Percentiles rank a stretch among this genome's conserved stretches.
Evolutionary conservation across 1,284 basidiomycete species (phyloP).

Genomic region (Cryptococcus sp.): DNA sequence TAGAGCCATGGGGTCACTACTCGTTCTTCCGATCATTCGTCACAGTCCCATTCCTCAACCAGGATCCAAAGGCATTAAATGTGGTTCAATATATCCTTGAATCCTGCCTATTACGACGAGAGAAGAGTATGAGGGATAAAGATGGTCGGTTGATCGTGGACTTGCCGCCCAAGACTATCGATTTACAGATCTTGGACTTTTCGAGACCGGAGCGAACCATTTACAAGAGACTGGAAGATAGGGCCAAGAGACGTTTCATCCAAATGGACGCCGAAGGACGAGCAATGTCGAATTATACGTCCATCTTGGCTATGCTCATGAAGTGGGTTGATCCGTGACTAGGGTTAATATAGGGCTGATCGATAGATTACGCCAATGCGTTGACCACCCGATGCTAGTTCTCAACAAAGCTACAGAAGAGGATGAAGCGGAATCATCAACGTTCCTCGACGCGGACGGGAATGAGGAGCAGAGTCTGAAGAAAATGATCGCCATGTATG

Average conservation of each 20-base stretch:
- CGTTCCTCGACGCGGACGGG: slow-evolving; percentile 47
- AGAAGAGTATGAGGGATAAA: slow-evolving; percentile 87
- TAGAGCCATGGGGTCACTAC: slow-evolving; percentile 87
- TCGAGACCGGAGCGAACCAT: slow-evolving; percentile 70
- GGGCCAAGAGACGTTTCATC: slow-evolving; percentile 57
- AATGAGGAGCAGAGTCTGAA: slow-evolving; percentile 57
- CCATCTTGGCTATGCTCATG: slow-evolving; percentile 88
- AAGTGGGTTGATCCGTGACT: slow-evolving; percentile 52
- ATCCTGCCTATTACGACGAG: slow-evolving; percentile 80
- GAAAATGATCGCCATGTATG: slow-evolving; percentile 60
- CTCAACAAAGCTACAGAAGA: slow-evolving; percentile 50
- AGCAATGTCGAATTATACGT: slow-evolving; percentile 78
- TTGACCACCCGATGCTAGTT: slow-evolving; percentile 76
- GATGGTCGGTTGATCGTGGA: slow-evolving; percentile 86
- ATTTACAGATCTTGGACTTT: slow-evolving; percentile 68
- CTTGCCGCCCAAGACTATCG: slow-evolving; percentile 76
- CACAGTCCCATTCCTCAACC: slow-evolving; percentile 78
- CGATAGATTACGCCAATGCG: slow-evolving; percentile 71
- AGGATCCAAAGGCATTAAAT: slow-evolving; percentile 84
- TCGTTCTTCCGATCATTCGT: slow-evolving; percentile 65
- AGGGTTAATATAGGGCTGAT: slow-evolving; percentile 6
- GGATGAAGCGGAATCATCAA: slow-evolving; percentile 51
- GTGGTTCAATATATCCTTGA: slow-evolving; percentile 90
- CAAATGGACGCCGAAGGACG: slow-evolving; percentile 69
- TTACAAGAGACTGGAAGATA: slow-evolving; percentile 55